Evolutionary conservation across 2,329 filamentous ascomycete species (phyloP).

Genomic region (Decorospora gaudefroyi): DNA sequence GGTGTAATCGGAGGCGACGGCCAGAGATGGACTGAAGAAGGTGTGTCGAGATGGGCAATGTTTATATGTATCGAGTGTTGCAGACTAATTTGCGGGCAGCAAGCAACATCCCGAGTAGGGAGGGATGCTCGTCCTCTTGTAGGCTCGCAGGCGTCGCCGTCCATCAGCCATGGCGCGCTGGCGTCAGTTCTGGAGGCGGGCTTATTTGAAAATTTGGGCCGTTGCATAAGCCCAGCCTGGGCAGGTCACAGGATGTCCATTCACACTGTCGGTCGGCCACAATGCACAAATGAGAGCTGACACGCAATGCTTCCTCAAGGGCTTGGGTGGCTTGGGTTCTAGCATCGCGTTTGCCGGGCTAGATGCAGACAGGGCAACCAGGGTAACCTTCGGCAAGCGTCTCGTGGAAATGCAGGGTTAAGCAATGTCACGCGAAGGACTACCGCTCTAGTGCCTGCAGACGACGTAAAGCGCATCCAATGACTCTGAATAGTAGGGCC

Average conservation of each 20-base stretch:
- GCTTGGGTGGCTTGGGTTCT: slow-evolving; percentile 23
- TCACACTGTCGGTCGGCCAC: slow-evolving; percentile 28
- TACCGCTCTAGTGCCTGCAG: slow-evolving; percentile 28
- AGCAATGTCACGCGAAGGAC: slow-evolving; percentile 24
- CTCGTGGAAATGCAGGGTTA: slow-evolving; percentile 23
- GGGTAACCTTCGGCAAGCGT: slow-evolving; percentile 16
- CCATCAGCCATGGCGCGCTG: slow-evolving; percentile 13
- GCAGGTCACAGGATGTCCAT: slow-evolving; percentile 35
- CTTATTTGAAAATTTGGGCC: slow-evolving; percentile 25
- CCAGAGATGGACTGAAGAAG: background rate
- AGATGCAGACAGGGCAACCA: slow-evolving; percentile 21
- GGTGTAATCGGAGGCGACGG: slow-evolving; percentile 3
- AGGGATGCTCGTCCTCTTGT: slow-evolving; percentile 35
- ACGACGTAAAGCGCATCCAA: slow-evolving; percentile 19
- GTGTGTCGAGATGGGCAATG: slow-evolving; percentile 7
- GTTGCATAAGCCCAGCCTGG: slow-evolving; percentile 35
- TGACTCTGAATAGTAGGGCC: slow-evolving; percentile 10
- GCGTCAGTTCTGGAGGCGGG: slow-evolving; percentile 22
- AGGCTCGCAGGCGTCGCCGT: slow-evolving; percentile 14
- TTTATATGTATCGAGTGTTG: slow-evolving; percentile 3
- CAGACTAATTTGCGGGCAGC: slow-evolving; percentile 6
- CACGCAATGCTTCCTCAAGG: slow-evolving; percentile 32
- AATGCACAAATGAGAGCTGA: slow-evolving; percentile 40
- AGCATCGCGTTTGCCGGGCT: slow-evolving; percentile 26
- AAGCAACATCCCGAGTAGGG: slow-evolving; percentile 7